Conservation (phyloP, 805 yeast species). For the Metschnikowia gelsemii region DNA sequence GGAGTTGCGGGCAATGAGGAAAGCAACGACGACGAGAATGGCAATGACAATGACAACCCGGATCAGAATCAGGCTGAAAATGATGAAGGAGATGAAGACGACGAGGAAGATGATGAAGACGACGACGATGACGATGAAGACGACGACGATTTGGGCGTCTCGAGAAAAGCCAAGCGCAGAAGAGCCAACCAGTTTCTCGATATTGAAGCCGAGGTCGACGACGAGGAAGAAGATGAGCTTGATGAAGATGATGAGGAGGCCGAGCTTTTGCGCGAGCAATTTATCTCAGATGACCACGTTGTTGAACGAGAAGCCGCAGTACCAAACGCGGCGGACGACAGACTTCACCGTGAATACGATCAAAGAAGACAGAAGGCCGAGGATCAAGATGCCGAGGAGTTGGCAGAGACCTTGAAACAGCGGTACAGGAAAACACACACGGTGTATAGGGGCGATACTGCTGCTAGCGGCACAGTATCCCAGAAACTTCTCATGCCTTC, state of each 20-base stretch:
- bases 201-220: conserved; percentile 98
- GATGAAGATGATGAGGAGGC: conserved; percentile 90
- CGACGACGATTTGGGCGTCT: conserved; percentile 51
- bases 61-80: conserved; percentile 6
- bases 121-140: conserved; percentile 53
- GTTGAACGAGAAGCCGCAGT: conserved; percentile 50
- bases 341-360: conserved; percentile 89
- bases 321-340: conserved; percentile 46
- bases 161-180: conserved; percentile 47
- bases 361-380: conserved; percentile 81
- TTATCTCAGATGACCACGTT: conserved; percentile 74
- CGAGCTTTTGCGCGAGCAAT: conserved; percentile 81
- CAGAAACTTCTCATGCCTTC: conserved; percentile 93
- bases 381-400: conserved; percentile 91
- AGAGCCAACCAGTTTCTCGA: conserved; percentile 84
- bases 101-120: conserved; percentile 48
- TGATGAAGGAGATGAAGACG: conserved; percentile 31
- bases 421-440: conserved; percentile 86
- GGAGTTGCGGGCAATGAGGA: conserved; percentile 11
- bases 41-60: neutral
- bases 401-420: conserved; percentile 89
- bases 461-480: conserved; percentile 63
- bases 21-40: conserved; percentile 13
- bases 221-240: conserved; percentile 90
- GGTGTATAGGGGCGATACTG: conserved; percentile 82